A percentile compares a stretch with the other conserved stretches of the same genome.
Conservation (phyloP, 306 rosid species). For the Vigna trinervia region DNA sequence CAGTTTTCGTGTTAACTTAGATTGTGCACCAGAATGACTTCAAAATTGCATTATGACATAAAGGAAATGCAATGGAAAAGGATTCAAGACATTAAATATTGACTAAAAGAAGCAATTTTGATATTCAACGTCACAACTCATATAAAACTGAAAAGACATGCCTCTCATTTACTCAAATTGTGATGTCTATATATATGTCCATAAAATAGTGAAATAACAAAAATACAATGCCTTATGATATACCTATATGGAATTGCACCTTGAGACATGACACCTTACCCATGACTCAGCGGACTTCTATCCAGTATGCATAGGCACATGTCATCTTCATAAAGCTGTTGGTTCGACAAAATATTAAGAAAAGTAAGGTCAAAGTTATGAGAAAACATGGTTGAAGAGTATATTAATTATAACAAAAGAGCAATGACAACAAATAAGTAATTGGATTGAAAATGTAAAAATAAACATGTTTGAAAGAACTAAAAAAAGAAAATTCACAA, state of each 20-base stretch:
- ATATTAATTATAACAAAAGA: not conserved
- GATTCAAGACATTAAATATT: conserved; percentile 2
- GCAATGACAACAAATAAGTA: conserved; percentile 16
- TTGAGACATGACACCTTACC: conserved; percentile 83
- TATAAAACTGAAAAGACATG: conserved; percentile 12
- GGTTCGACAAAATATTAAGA: conserved; percentile 42
- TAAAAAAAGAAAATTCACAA: conserved; percentile 11
- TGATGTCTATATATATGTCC: conserved; percentile 18
- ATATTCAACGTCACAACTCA: conserved; percentile 8
- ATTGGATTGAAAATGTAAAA: not conserved
- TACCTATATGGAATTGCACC: conserved; percentile 39
- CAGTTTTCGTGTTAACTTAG: not conserved
- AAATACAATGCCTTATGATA: conserved; percentile 30
- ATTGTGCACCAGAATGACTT: conserved; percentile 11
- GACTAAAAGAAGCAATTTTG: conserved; percentile 11
- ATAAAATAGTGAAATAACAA: conserved; percentile 28
- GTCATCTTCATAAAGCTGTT: conserved; percentile 94
- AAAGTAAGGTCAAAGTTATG: conserved; percentile 26
- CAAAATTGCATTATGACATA: not conserved
- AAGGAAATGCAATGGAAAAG: not conserved
- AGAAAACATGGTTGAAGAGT: conserved; percentile 29
- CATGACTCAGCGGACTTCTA: conserved; percentile 82
- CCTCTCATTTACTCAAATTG: conserved; percentile 8
- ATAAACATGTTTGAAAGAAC: conserved; percentile 5
- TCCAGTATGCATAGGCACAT: conserved; percentile 88